phyloP scores from a whole-genome alignment of 805 yeast species.

The Jamesozyma rosinii region DNA sequence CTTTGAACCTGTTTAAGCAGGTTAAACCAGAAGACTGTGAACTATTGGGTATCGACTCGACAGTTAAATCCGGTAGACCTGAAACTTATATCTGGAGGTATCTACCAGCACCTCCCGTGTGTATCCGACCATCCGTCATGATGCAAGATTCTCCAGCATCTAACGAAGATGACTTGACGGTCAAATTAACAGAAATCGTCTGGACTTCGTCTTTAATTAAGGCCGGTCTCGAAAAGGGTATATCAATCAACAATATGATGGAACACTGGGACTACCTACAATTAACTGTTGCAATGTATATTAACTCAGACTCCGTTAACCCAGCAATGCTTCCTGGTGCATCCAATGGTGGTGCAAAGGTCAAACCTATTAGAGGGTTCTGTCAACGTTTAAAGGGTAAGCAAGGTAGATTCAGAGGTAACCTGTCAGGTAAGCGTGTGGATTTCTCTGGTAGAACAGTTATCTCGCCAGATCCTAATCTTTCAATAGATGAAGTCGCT shows the following conservation, averaged over 20 bases:
- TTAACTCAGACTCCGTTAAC: slow-evolving; percentile 87
- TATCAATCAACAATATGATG: slow-evolving; percentile 86
- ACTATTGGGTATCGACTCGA: slow-evolving; percentile 79
- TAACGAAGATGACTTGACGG: slow-evolving; percentile 95
- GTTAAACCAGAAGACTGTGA: slow-evolving; percentile 84
- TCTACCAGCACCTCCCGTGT: slow-evolving; percentile 97
- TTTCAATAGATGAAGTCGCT: slow-evolving; percentile 92
- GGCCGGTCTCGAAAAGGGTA: slow-evolving; percentile 93
- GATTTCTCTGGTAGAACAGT: slow-evolving; percentile 98
- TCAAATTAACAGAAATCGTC: slow-evolving; percentile 89
- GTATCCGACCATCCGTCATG: slow-evolving; percentile 93
- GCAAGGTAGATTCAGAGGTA: slow-evolving; percentile 98
- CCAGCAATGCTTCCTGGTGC: slow-evolving; percentile 69
- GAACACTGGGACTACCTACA: slow-evolving; percentile 98
- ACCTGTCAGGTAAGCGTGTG: slow-evolving; percentile 94
- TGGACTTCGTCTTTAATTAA: slow-evolving; percentile 92
- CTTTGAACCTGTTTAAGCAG: slow-evolving; percentile 76
- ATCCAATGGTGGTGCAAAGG: slow-evolving; percentile 42
- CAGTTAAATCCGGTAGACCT: slow-evolving; percentile 76
- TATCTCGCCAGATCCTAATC: slow-evolving; percentile 95
- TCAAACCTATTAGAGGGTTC: slow-evolving; percentile 79
- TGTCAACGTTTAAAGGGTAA: slow-evolving; percentile 97
- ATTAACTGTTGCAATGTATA: slow-evolving; percentile 91
- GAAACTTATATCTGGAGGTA: slow-evolving; percentile 96
- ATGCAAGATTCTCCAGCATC: slow-evolving; percentile 84